Base-by-base conservation (phyloP, 2,329 filamentous ascomycete species). In the Calonectria ilicicola region DNA sequence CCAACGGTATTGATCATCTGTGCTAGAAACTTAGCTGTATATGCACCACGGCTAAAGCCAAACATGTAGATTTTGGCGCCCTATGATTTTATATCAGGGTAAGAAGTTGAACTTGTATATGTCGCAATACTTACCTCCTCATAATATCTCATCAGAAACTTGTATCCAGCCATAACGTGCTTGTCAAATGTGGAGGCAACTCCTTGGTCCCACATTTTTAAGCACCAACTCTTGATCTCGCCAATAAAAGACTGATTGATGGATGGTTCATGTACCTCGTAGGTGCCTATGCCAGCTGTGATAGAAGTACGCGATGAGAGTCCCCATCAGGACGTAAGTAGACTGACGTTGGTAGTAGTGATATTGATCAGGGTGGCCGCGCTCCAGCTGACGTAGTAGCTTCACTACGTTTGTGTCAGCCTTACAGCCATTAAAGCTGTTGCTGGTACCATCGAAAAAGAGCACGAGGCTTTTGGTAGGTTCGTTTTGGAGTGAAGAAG, bases 371-470 rank as follows among this genome's bases (percentile, higher is more conserved):
- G 85, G 82, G 32, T 83, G 76, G 53, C 85, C 82, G 21, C 87
- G 84, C 60, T 89, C 86, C 21, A 90, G 74, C 79, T 86, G 86
- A 64, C 81, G 82, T 42, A 86, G 82, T 10, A 90, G 81, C 76
- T 89, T 90, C 65, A 90, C 85, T 2, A 90, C 86, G 67, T 90
- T 90, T 19, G 87, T 89, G 76, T 90, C 88, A 5, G 85, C 82
- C 69, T 86, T 85, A 53, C 85, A 84, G 8, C 86, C 86, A 10
- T 78, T 86, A 74, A 87, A 88, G 0, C 81, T 83, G 73, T 87
- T 88, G 5, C 87, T 87, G 1, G 87, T 88, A 29, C 87, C 87
- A 70, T 88, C 87, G 65, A 88, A 88, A 77, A 85, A 88, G 14
- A 88, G 81, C 5, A 88, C 79, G 19, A 88, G 82, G 74, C 87